phyloP scores from a whole-genome alignment of 2,329 filamentous ascomycete species.

The Aotearoamyces nothofagi region DNA sequence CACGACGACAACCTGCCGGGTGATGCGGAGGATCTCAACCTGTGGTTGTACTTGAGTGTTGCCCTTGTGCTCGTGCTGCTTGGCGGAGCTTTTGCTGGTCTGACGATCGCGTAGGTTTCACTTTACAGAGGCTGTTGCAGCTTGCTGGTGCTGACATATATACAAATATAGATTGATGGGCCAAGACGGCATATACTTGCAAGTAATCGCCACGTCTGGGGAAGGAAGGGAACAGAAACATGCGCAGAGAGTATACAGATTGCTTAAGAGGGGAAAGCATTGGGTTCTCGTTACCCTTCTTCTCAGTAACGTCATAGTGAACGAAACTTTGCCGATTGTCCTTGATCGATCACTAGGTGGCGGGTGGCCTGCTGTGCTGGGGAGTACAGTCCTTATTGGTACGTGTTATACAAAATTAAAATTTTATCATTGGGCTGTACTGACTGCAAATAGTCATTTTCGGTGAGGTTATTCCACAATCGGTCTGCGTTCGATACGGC shows the following conservation, averaged over 20 bases:
- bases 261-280: constrained; percentile 83
- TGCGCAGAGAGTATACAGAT: constrained; percentile 62
- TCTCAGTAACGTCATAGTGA: constrained; percentile 93
- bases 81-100: constrained; percentile 84
- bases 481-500: constrained; percentile 89
- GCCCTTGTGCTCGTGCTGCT: constrained; percentile 71
- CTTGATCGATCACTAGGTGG: constrained; percentile 87
- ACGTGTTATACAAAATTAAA: constrained; percentile 20
- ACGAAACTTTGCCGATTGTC: constrained; percentile 90
- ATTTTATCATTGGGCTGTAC: constrained; percentile 5
- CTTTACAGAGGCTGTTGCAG: not conserved
- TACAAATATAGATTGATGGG: constrained; percentile 23
- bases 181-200: constrained; percentile 90
- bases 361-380: constrained; percentile 84
- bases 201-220: constrained; percentile 78
- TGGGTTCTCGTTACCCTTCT: constrained; percentile 95
- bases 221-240: constrained; percentile 77
- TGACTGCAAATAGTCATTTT: constrained; percentile 62
- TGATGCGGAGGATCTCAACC: constrained; percentile 41
- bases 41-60: constrained; percentile 70
- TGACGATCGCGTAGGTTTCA: constrained; percentile 65
- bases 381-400: constrained; percentile 91
- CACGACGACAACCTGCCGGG: constrained; percentile 28
- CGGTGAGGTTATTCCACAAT: constrained; percentile 91
- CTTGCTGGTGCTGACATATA: too few relatives aligned